These are phyloP conservation scores for Plenodomus tracheiphilus DNA, from an alignment of 2,329 filamentous ascomycete genomes.

Conservation along the genomic window DNA sequence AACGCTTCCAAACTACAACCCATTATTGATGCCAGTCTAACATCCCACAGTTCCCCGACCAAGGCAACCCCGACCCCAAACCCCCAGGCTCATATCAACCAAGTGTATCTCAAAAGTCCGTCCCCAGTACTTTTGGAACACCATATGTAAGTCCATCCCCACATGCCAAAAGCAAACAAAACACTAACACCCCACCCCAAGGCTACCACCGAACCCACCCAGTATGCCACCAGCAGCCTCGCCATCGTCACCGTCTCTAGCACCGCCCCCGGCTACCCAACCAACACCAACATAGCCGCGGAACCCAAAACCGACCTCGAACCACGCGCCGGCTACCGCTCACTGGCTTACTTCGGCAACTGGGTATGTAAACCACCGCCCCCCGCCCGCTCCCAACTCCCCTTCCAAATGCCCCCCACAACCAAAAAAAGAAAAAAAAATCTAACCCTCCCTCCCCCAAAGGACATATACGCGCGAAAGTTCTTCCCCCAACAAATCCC, in stretches of 20 bases:
- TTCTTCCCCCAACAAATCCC: constrained; percentile 85
- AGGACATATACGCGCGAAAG: constrained; percentile 85
- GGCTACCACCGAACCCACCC: background rate
- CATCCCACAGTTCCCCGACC: background rate
- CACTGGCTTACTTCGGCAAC: constrained; percentile 72
- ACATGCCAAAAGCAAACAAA: background rate
- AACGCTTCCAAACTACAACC: too few species aligned
- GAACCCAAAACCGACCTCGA: background rate
- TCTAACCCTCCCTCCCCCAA: too few species aligned
- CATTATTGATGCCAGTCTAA: too few species aligned
- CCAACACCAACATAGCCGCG: background rate
- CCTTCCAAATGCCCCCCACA: too few species aligned
- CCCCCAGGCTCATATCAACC: background rate
- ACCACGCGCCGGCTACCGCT: constrained; percentile 14
- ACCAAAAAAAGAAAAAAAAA: too few species aligned
- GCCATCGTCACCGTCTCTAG: background rate
- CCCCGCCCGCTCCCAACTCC: too few species aligned
- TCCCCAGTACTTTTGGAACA: background rate
- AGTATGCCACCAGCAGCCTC: background rate
- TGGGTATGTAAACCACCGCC: too few species aligned
- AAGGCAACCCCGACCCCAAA: background rate
- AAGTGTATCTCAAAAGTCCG: background rate
- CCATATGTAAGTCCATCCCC: background rate
- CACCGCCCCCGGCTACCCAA: background rate
- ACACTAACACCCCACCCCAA: background rate